phyloP scores from a whole-genome alignment of 768 basidiomycete genomes.

The Agrocybe chaxingu region DNA sequence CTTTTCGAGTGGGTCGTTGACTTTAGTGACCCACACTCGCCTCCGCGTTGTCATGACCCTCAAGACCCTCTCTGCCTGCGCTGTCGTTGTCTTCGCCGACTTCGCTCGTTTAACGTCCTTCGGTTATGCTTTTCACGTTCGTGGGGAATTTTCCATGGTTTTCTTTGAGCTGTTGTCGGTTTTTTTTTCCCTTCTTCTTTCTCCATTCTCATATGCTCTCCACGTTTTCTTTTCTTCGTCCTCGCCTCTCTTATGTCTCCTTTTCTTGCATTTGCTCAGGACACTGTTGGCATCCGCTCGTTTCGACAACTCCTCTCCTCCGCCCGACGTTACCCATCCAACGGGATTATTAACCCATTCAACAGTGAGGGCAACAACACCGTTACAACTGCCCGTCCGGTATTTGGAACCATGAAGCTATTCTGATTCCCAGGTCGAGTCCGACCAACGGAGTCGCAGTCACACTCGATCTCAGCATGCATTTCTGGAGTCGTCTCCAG shows the following conservation, averaged over 20 bases:
- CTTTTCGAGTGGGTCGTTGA: neutral
- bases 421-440: too few relatives aligned
- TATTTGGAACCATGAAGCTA: too few relatives aligned
- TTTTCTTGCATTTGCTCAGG: constrained; percentile 3
- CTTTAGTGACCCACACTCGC: neutral
- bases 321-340: too few relatives aligned
- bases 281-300: constrained; percentile 10
- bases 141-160: too few relatives aligned
- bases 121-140: too few relatives aligned
- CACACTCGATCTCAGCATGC: too few relatives aligned
- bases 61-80: neutral
- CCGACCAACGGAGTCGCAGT: too few relatives aligned
- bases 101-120: too few relatives aligned
- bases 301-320: neutral
- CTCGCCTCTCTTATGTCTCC: neutral
- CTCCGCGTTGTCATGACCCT: neutral
- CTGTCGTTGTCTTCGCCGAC: neutral
- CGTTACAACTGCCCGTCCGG: too few relatives aligned
- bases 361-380: too few relatives aligned
- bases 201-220: neutral
- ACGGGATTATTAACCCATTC: too few relatives aligned
- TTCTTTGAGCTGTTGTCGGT: neutral
- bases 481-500: too few relatives aligned
- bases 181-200: neutral
- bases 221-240: neutral